These are phyloP conservation scores for Plasmodium gaboni DNA, from an alignment of 169 alveolate genomes.

Conservation along the genomic window DNA sequence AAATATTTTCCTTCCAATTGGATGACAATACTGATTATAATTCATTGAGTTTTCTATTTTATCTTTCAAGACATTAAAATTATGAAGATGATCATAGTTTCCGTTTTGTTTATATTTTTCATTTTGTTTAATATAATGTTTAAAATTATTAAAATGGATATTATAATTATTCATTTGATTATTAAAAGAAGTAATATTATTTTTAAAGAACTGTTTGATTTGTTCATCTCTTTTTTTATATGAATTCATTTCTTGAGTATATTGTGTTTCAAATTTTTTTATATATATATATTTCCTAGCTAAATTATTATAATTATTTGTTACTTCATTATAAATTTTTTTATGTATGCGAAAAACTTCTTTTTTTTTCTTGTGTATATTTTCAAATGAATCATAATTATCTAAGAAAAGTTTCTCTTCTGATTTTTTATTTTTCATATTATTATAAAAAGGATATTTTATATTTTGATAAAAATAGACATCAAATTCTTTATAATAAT, in stretches of 20 bases:
- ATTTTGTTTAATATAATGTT: not conserved
- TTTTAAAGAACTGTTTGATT: constrained; percentile 10
- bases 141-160: not conserved
- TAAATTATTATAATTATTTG: not conserved
- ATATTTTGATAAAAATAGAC: not conserved
- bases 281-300: not conserved
- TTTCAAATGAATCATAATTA: constrained; percentile 42
- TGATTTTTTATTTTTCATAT: not conserved
- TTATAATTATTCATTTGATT: constrained; percentile 1
- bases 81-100: not conserved
- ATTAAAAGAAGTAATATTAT: not conserved
- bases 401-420: constrained; percentile 24
- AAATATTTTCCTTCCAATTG: constrained; percentile 11
- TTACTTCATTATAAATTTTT: constrained; percentile 32
- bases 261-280: constrained; percentile 17
- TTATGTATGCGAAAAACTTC: constrained; percentile 5
- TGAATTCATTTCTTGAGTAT: constrained; percentile 12
- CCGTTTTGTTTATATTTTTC: not conserved
- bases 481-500: constrained; percentile 13
- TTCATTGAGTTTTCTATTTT: constrained; percentile 17
- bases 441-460: not conserved
- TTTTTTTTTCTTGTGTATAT: constrained; percentile 48
- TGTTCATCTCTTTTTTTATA: constrained; percentile 11
- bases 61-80: constrained; percentile 23
- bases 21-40: constrained; percentile 44